Base-by-base conservation (phyloP, 176 grass and related monocot genomes). In the Rhynchospora breviuscula region DNA sequence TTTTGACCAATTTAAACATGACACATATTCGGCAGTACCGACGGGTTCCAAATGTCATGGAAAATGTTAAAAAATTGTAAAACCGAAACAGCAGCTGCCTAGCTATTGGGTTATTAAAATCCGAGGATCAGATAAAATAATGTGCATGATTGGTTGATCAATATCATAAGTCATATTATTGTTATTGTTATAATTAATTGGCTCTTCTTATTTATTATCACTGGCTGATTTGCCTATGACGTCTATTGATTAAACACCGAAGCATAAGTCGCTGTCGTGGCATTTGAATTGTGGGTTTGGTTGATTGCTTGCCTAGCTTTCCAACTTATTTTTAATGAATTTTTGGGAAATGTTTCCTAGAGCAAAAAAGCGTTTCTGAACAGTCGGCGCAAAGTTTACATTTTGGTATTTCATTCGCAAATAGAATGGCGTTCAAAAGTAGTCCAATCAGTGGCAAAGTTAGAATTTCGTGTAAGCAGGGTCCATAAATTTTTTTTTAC, bases 61-160 rank as follows among this genome's bases (percentile, higher is more conserved):
- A 10, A 49, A 75, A 52, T 13, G 10, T 75, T 51, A 21, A 40
- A 61, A 10, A 59, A 19, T 18, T 44, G 51, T 31, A 58, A 81
- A 63, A 63, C 31, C 54, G 40, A 80, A 59, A 80, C 58, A 80
- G 18, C 14, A 60, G 13, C 31, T 59, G 53, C 8, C 4, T 80
- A 80, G 6, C 53, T 44, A 45, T 53, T 52, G 17, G 61, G 66
- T 49, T 65, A 81, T 53, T 31, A 82, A 82, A 67, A 66, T 67
- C 17, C 3, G 21, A 82, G 22, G 80, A 82, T 82, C 60, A 67
- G 44, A 82, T 82, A 82, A 82, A 82, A 82, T 82, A 82, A 82
- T 82, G 29, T 54, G 61, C 80, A 65, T 81, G 59, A 81, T 82
- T 82, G 62, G 59, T 9, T 48, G 79, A 82, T 82, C 21, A 51